Evolutionary conservation across 2,329 filamentous ascomycete genomes (phyloP).

Genomic region (Pestalotiopsis sp.): DNA sequence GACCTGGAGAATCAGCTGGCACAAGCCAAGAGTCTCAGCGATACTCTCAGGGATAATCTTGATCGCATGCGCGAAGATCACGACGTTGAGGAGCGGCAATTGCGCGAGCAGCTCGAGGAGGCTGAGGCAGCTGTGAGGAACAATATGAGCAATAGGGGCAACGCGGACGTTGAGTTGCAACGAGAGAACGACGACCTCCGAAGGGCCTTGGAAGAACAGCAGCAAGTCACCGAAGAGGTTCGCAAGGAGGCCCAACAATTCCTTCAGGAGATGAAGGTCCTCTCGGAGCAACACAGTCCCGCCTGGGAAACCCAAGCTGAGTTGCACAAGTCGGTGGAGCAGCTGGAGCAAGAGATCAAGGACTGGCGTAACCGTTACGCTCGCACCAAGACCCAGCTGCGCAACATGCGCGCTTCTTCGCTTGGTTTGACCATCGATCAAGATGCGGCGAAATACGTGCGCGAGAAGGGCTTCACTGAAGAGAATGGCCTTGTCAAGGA

Average conservation of each 20-base stretch:
- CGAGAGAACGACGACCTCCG: slow-evolving; percentile 72
- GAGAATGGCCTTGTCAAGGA: slow-evolving; percentile 83
- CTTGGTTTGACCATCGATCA: slow-evolving; percentile 71
- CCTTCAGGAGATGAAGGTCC: slow-evolving; percentile 82
- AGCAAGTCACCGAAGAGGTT: slow-evolving; percentile 84
- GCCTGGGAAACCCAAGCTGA: slow-evolving; percentile 82
- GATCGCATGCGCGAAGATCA: slow-evolving; percentile 74
- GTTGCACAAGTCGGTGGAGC: slow-evolving; percentile 73
- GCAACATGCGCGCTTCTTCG: slow-evolving; percentile 79
- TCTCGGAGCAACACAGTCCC: slow-evolving; percentile 79
- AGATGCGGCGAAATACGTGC: slow-evolving; percentile 69
- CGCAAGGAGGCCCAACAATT: slow-evolving; percentile 81
- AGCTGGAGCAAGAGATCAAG: slow-evolving; percentile 80
- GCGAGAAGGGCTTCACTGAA: slow-evolving; percentile 69
- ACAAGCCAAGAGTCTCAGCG: slow-evolving; percentile 76
- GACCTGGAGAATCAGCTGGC: slow-evolving; percentile 74
- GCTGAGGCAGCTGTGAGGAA: slow-evolving; percentile 38
- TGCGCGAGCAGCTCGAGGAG: slow-evolving; percentile 67
- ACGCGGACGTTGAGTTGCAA: slow-evolving; percentile 58
- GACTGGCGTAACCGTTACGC: slow-evolving; percentile 92
- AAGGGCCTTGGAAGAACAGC: slow-evolving; percentile 70
- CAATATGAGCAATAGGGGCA: slow-evolving; percentile 23
- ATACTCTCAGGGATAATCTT: slow-evolving; percentile 78
- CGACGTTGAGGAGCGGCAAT: slow-evolving; percentile 60
- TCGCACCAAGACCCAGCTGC: slow-evolving; percentile 83